Evolutionary conservation across 2,329 filamentous ascomycete genomes (phyloP).

Genomic region (Dendrostoma leiphaemia): DNA sequence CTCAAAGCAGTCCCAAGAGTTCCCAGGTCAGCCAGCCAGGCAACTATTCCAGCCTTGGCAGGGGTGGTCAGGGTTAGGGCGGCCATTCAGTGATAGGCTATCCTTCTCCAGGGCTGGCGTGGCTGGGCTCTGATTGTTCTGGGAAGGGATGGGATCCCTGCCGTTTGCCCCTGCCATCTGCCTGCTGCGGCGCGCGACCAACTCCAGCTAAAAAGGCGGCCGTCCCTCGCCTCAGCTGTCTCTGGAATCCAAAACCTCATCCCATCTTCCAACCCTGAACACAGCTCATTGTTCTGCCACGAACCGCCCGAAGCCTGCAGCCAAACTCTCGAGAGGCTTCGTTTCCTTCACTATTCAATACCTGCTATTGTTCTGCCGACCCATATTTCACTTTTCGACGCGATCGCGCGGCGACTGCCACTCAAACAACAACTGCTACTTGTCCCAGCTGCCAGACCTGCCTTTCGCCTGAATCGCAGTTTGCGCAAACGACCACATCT

Average conservation of each 20-base stretch:
- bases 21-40: not conserved
- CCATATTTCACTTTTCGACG: not conserved
- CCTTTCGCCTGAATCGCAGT: not conserved
- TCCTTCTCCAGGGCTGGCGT: no score
- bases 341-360: not conserved
- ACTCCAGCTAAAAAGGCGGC: not conserved
- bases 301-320: not conserved
- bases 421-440: not conserved
- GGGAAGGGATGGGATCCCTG: not conserved
- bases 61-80: not conserved
- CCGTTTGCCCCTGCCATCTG: not conserved
- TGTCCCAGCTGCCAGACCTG: not conserved
- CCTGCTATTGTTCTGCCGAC: not conserved
- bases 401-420: not conserved
- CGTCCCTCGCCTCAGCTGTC: constrained; percentile 1
- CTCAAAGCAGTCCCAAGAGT: not conserved
- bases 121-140: not conserved
- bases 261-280: not conserved
- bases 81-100: no score
- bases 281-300: not conserved
- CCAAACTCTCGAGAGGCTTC: not conserved
- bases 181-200: not conserved
- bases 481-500: not conserved
- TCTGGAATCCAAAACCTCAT: not conserved
- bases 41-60: not conserved